A percentile compares a stretch with the other conserved stretches of the same genome.
Evolutionary conservation across 768 basidiomycete genomes (phyloP).

Genomic region (Sporobolomyces pararoseus): DNA sequence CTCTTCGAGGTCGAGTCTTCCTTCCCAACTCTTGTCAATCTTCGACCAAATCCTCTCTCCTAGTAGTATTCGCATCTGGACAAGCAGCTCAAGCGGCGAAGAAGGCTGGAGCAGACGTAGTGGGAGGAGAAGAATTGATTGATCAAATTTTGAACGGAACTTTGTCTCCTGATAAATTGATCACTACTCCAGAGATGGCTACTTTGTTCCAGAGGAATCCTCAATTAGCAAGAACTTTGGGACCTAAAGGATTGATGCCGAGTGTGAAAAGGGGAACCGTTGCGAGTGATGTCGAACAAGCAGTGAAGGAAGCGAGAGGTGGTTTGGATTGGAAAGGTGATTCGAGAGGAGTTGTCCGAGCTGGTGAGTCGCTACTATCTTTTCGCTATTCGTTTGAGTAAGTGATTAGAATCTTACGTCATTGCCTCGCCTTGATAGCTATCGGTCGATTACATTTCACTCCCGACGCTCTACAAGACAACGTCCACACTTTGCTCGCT

Average conservation of each 20-base stretch:
- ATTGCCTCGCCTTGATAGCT: too few relatives aligned
- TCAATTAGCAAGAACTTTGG: slow-evolving; percentile 65
- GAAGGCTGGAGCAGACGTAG: slow-evolving; percentile 75
- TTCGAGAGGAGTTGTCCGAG: slow-evolving; percentile 74
- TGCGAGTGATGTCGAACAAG: slow-evolving; percentile 78
- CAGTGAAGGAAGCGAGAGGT: slow-evolving; percentile 71
- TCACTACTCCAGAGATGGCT: slow-evolving; percentile 76
- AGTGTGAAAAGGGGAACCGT: slow-evolving; percentile 90
- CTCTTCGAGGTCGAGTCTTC: slow-evolving; percentile 83
- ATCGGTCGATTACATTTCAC: slow-evolving; percentile 65
- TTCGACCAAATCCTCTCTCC: slow-evolving; percentile 50
- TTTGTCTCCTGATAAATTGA: slow-evolving; percentile 73
- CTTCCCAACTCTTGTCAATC: slow-evolving; percentile 58
- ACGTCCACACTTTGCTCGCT: slow-evolving; percentile 68
- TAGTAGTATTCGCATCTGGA: slow-evolving; percentile 92
- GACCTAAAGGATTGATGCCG: slow-evolving; percentile 93
- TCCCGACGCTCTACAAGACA: slow-evolving; percentile 68
- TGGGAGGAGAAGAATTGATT: slow-evolving; percentile 78
- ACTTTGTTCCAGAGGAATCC: slow-evolving; percentile 67
- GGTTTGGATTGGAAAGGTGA: slow-evolving; percentile 92
- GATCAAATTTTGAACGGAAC: slow-evolving; percentile 67
- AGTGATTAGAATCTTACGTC: too few relatives aligned
- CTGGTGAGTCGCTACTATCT: slow-evolving; percentile 53
- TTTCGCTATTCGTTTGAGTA: too few relatives aligned
- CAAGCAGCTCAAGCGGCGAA: slow-evolving; percentile 66